Base-by-base conservation (phyloP, 192 early-diverging fungal species). In the Umbelopsis ramanniana region DNA sequence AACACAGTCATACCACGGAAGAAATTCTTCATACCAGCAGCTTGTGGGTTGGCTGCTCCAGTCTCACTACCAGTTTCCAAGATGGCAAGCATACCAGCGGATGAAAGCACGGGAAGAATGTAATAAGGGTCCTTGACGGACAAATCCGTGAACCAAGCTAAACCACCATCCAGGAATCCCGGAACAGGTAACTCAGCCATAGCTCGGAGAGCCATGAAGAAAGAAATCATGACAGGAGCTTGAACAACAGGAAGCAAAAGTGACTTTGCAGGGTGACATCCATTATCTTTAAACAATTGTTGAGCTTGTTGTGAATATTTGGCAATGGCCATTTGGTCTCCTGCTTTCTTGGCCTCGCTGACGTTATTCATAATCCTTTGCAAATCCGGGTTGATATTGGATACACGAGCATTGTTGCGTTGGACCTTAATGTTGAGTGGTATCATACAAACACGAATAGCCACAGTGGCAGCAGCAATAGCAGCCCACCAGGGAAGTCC, bases 401-500 rank as follows among this genome's bases (percentile, higher is more conserved):
- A 79, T 14, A 96, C 80, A 63, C 85, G 84, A 24, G 88, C 88
- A 48, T 88, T 83, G 69, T 91, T 88, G 23, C 89, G 85, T 74
- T 94, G 93, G 19, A 89, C 76, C 77, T 88, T 91, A 69, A 94
- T 76, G 22, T 88, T 84, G 22, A 96, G 63, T 1, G 96, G 96
- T 40, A 95, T 77, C 26, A 95, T 57, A 5, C 85, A 79, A 0
- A 87, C 72, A 66, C 96, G 93, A 22, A 94, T 82, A 9, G 83
- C 60, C 33, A 97, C 40, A 0, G 93, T 94, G 2, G 89, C 76
- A 11, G 73, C 77, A 6, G 84, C 86, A 68, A 99, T 97, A n/a
- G 96, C 90, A 9, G 81, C 91, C 93, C 93, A 97, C 97, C 97
- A 99, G 6, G 96, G 95, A 68, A 97, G 76, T 6, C 95, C 95